A percentile compares a stretch with the other conserved stretches of the same genome.
phyloP scores from a whole-genome alignment of 2,329 filamentous ascomycete genomes.

The Sporothrix phasma region DNA sequence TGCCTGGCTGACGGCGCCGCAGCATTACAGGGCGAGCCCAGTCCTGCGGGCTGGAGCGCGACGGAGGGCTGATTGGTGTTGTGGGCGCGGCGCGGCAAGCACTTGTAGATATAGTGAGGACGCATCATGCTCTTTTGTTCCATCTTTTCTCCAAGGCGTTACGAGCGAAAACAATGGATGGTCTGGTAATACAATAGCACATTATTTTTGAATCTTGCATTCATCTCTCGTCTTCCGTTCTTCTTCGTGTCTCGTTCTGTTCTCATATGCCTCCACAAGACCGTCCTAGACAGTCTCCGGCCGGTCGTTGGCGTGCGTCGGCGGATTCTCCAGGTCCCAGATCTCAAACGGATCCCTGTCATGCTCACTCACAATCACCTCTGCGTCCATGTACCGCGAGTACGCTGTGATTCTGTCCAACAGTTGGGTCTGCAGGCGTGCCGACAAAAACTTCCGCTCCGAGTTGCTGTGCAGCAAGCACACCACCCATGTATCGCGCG shows the following conservation, averaged over 20 bases:
- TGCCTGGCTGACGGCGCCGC: conserved; percentile 47
- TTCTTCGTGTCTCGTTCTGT: neutral
- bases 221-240: neutral
- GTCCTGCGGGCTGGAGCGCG: neutral
- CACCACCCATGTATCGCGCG: conserved; percentile 72
- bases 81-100: neutral
- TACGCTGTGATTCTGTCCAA: conserved; percentile 42
- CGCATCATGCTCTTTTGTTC: neutral
- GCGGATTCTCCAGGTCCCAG: conserved; percentile 36
- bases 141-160: neutral
- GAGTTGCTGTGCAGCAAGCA: conserved; percentile 89
- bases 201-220: neutral
- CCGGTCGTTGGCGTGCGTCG: neutral
- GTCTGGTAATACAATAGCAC: neutral
- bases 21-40: conserved; percentile 27
- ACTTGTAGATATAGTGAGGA: neutral
- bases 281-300: neutral
- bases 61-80: neutral
- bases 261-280: too few species aligned
- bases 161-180: neutral
- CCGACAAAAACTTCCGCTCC: conserved; percentile 70
- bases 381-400: conserved; percentile 32
- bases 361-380: conserved; percentile 63
- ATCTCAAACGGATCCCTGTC: conserved; percentile 88
- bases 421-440: conserved; percentile 59